Conservation (phyloP, 768 basidiomycete genomes). For the Fomitopsis serialis region DNA sequence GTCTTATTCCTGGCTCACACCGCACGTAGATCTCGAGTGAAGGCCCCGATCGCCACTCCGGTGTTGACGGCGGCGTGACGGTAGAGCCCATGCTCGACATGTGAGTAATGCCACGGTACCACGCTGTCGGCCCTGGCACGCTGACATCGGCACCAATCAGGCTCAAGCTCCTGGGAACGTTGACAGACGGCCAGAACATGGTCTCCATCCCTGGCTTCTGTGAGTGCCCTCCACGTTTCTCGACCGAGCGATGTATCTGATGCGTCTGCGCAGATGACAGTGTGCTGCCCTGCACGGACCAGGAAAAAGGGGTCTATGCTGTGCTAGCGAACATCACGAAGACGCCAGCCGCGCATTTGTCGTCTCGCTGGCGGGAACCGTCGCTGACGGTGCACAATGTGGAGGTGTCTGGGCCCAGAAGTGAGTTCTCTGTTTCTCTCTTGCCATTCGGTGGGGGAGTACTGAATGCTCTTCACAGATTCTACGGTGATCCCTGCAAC, state of each 20-base stretch:
- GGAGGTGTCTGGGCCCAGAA: constrained; percentile 74
- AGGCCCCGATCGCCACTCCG: constrained; percentile 85
- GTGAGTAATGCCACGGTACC: too few species aligned
- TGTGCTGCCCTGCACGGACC: constrained; percentile 62
- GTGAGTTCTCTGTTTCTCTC: constrained; percentile 46
- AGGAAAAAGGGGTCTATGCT: constrained; percentile 65
- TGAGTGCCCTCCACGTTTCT: too few species aligned
- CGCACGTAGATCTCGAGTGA: constrained; percentile 55
- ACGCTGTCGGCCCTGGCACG: too few species aligned
- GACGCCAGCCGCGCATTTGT: constrained; percentile 60
- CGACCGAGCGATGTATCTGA: too few species aligned
- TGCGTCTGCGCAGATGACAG: constrained; percentile 52
- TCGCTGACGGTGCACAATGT: constrained; percentile 87
- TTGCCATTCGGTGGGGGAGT: too few species aligned
- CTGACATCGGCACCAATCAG: constrained; percentile 30
- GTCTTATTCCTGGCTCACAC: background rate
- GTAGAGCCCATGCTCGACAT: constrained; percentile 93
- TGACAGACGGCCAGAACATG: constrained; percentile 51
- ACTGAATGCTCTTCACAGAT: constrained; percentile 35
- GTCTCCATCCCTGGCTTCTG: constrained; percentile 82
- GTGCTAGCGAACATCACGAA: constrained; percentile 65
- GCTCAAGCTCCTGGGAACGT: constrained; percentile 70
- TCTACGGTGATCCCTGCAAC: constrained; percentile 84
- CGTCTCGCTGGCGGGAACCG: constrained; percentile 85
- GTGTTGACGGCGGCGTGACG: constrained; percentile 86